These are phyloP conservation scores for Kitagawia praeruptora DNA, from an alignment of 129 eudicot species.

Conservation along the genomic window DNA sequence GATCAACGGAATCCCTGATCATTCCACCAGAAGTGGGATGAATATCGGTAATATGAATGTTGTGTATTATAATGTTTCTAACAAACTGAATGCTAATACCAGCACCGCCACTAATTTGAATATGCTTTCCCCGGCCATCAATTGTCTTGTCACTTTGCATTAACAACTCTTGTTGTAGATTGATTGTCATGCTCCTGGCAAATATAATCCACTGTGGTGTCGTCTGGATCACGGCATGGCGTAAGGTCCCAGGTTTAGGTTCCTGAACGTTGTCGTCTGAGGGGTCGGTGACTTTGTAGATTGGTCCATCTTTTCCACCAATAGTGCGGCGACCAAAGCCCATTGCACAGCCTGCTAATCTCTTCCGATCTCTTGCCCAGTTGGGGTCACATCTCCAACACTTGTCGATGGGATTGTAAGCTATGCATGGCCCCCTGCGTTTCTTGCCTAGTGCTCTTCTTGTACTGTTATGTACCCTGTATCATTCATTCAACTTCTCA, in stretches of 20 bases:
- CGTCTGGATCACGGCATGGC: constrained; percentile 14
- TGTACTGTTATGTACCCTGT: constrained; percentile 2
- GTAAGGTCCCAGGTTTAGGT: constrained; percentile 29
- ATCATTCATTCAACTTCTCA: not conserved
- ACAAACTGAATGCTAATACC: constrained; percentile 21
- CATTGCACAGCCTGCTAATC: constrained; percentile 18
- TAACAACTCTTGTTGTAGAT: constrained; percentile 17
- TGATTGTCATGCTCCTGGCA: constrained; percentile 20
- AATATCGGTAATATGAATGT: constrained; percentile 14
- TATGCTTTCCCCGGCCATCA: constrained; percentile 26
- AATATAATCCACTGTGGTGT: constrained; percentile 27
- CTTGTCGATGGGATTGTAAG: constrained; percentile 26
- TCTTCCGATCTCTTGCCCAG: constrained; percentile 26
- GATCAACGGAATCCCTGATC: constrained; percentile 14
- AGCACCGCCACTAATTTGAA: constrained; percentile 22
- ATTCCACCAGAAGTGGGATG: not conserved
- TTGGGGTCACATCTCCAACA: constrained; percentile 36
- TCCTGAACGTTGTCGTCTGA: constrained; percentile 17
- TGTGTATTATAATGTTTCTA: constrained; percentile 21
- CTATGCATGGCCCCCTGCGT: constrained; percentile 14
- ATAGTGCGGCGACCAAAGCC: constrained; percentile 26
- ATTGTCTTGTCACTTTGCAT: constrained; percentile 25
- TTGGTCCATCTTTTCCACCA: constrained; percentile 23
- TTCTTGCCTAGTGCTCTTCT: constrained; percentile 23
- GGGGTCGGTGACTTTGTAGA: constrained; percentile 19